phyloP scores from a whole-genome alignment of 2,329 filamentous ascomycete genomes.

The Leptodontidium sp. region DNA sequence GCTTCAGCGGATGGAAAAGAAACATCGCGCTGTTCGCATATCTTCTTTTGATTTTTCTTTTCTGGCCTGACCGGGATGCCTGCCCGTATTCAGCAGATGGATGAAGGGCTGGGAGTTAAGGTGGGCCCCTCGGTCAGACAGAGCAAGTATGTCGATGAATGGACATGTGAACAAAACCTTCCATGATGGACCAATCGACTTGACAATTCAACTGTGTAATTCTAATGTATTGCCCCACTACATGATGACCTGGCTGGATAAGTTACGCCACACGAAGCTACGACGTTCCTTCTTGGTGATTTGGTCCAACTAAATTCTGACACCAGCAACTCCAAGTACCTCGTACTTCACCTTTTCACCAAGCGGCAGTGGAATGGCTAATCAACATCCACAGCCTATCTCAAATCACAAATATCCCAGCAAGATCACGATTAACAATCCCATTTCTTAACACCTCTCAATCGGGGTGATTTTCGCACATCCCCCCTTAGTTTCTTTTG shows the following conservation, averaged over 20 bases:
- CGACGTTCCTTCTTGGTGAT: no score
- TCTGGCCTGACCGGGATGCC: conserved; percentile 1
- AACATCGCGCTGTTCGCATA: neutral
- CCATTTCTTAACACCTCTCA: no score
- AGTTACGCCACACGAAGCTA: neutral
- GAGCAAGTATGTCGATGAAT: conserved; percentile 9
- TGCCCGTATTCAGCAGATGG: neutral
- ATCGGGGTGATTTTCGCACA: neutral
- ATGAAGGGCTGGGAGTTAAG: conserved; percentile 16
- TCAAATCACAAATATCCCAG: no score
- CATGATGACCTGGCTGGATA: neutral
- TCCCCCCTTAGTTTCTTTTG: neutral
- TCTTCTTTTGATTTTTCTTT: conserved; percentile 4
- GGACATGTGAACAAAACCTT: neutral
- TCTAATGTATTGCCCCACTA: neutral
- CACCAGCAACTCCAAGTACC: neutral
- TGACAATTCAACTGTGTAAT: neutral
- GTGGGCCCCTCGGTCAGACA: neutral
- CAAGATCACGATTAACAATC: neutral
- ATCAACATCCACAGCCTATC: no score
- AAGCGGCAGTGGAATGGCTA: no score
- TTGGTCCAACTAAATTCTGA: neutral
- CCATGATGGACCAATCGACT: neutral
- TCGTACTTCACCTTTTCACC: no score
- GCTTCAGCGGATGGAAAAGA: conserved; percentile 8